Base-by-base conservation (phyloP, 495 filamentous ascomycete species). In the Lasiosphaeriaceae sp. region DNA sequence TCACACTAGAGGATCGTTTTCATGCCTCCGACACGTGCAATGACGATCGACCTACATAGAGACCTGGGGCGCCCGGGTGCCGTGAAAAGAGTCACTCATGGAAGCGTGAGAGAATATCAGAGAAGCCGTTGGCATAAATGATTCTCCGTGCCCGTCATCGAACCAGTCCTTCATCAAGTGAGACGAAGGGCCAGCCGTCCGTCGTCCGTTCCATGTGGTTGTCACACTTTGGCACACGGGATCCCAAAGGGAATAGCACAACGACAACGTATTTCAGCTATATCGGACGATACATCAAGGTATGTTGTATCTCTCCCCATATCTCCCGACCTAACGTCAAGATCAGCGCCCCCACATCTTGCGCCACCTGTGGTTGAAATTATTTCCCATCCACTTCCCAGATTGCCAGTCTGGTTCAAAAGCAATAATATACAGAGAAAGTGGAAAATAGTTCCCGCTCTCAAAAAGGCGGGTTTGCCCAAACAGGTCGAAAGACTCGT, bases 351-450 rank as follows among this genome's bases (percentile, higher is more conserved):
- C 12, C n/a, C 12, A 12, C 14, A 4, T 17, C 5, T 4, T n/a
- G 14, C n/a, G 5, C 39, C 14, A 43, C 16, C 12, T 43, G 8
- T 9, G n/a, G n/a, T 43, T n/a, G 9, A 16, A 43, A 43, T 16
- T 43, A 43, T 17, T 17, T n/a, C 14, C 39, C 8, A 17, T 43
- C 16, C 16, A 11, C 14, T 31, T 43, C 5, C 39, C 39, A 43
- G 39, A 14, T 43, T 43, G 39, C 39, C n/a, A 43, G 5, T 43
- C 39, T 43, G 39, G 39, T 31, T 9, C 26, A 31, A 31, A 31
- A 31, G 39, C 39, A 43, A 43, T 8, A 51, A 51, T 51, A 35
- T 51, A 51, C 31, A 51, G 11, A 51, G 48, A 51, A 37, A 21
- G 14, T 17, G 39, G 16, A 16, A 43, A 43, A 11, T 43, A 43